phyloP scores from a whole-genome alignment of 2,329 filamentous ascomycete genomes.

The Sphaerulina vaccinii region DNA sequence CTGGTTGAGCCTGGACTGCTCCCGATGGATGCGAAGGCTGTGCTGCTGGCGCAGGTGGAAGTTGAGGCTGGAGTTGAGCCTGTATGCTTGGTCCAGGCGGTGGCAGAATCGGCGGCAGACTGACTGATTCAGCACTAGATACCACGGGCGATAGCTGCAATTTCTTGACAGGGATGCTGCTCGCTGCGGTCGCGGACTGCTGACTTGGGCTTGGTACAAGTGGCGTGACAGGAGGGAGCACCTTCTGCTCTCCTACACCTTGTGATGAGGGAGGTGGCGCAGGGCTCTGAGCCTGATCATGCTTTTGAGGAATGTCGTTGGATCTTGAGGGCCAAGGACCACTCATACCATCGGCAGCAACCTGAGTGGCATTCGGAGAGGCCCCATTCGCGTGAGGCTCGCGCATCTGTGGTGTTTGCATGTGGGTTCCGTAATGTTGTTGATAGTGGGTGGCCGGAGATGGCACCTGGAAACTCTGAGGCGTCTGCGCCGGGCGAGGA shows the following conservation, averaged over 20 bases:
- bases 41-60: background rate
- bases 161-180: constrained; percentile 35
- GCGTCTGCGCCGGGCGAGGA: background rate
- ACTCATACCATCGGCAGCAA: constrained; percentile 37
- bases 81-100: background rate
- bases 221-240: constrained; percentile 28
- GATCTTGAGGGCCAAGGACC: constrained; percentile 35
- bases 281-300: constrained; percentile 30
- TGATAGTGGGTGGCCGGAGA: constrained; percentile 19
- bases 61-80: background rate
- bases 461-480: constrained; percentile 20
- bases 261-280: constrained; percentile 17
- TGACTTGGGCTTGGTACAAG: constrained; percentile 32
- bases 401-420: constrained; percentile 23
- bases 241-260: constrained; percentile 23
- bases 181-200: constrained; percentile 25
- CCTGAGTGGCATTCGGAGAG: constrained; percentile 21
- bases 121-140: constrained; percentile 1
- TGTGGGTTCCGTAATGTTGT: background rate
- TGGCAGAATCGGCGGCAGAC: constrained; percentile 1
- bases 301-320: constrained; percentile 35
- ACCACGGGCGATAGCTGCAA: constrained; percentile 14
- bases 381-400: constrained; percentile 13
- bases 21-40: background rate
- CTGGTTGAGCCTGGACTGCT: background rate